Base-by-base conservation (phyloP, 164 flowering plant genomes). In the Platanus orientalis region DNA sequence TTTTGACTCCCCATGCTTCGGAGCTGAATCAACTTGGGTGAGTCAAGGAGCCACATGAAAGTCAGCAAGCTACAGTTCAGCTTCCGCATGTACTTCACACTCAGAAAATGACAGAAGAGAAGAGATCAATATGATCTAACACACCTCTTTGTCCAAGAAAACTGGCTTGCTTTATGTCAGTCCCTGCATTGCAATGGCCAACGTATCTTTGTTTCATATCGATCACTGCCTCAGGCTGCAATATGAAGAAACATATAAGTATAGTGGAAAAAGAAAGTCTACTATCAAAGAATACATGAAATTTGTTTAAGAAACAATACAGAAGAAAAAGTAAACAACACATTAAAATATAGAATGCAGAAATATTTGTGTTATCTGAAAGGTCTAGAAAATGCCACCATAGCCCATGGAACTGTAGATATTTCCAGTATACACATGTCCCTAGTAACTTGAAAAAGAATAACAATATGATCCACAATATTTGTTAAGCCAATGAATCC, bases 121-220 rank as follows among this genome's bases (percentile, higher is more conserved):
- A 17, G 34, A 19, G 4, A 1, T 17, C 19, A 21, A 10, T 27
- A 24, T 62, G 14, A 28, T 56, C 9, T 11, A 60, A n/a, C 64
- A 19, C 66, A 90, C 98, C 98, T 84, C 68, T 78, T 63, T 81
- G 89, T 30, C 98, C 98, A 67, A 93, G 85, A 79, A 93, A 93
- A 71, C 87, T 94, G 52, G 97, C 98, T 68, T 94, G 98, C 69
- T 94, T 94, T 60, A 94, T 94, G 70, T 94, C 98, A 30, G 98
- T 94, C 60, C 98, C 99, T 20, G 85, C 79, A 76, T 94, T 94
- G 72, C 96, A 89, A 68, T 94, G 98, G 36, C 98, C 98, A 71
- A 86, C 84, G 68, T 80, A 94, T 83, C 98, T 83, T 63, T 70
- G 88, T 69, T 84, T 90, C 97, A 91, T 87, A 75, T 91, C 97